These are phyloP conservation scores for Aspergillus fischeri DNA, from an alignment of 2,329 filamentous ascomycete species.

Conservation along the genomic window DNA sequence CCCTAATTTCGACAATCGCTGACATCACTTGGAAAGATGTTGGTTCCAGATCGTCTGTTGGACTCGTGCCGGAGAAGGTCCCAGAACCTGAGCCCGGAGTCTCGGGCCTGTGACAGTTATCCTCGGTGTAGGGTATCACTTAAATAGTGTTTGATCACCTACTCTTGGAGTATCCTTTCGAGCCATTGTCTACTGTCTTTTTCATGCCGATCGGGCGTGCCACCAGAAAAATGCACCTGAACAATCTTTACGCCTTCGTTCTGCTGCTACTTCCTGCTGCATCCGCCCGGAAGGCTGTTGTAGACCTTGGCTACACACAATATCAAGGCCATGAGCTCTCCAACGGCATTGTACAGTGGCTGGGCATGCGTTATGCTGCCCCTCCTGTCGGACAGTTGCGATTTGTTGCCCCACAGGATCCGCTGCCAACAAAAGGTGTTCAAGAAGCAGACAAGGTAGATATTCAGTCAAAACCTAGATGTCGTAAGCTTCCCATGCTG, in stretches of 20 bases:
- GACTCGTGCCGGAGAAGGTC: background rate
- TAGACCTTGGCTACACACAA: conserved; percentile 63
- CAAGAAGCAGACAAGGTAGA: conserved; percentile 54
- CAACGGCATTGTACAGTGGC: conserved; percentile 65
- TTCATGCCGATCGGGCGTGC: background rate
- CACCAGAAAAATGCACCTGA: conserved; percentile 1
- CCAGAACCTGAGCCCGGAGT: background rate
- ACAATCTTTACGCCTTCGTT: background rate
- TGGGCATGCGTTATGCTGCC: conserved; percentile 71
- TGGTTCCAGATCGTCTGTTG: background rate
- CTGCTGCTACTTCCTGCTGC: conserved; percentile 17
- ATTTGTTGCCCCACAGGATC: conserved; percentile 65
- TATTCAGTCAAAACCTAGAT: background rate
- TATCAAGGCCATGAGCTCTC: conserved; percentile 56
- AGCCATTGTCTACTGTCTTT: background rate
- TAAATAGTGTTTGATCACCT: background rate
- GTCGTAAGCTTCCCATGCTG: conserved; percentile 1
- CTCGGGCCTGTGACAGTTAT: background rate
- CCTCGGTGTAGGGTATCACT: background rate
- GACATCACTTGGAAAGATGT: background rate
- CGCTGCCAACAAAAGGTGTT: conserved; percentile 42
- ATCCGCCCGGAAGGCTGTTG: conserved; percentile 32
- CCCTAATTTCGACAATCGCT: background rate
- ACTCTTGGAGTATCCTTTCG: background rate
- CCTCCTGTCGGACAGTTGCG: conserved; percentile 62